phyloP scores from a whole-genome alignment of 202 grass and related monocot species.

The Panicum hallii region DNA sequence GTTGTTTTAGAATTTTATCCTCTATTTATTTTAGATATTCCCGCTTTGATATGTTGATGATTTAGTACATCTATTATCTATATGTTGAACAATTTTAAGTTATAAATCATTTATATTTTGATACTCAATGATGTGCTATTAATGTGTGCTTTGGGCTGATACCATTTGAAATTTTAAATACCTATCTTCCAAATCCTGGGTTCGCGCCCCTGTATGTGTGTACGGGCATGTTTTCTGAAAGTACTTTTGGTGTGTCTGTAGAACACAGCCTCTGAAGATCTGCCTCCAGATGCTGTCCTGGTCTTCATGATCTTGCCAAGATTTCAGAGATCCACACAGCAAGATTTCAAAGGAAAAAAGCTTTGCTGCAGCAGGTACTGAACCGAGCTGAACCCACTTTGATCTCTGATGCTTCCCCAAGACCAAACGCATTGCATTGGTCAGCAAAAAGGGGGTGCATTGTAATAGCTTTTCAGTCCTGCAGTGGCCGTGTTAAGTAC shows the following conservation, averaged over 20 bases:
- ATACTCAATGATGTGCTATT: too few relatives aligned
- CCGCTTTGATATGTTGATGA: too few relatives aligned
- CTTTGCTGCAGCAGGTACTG: background rate
- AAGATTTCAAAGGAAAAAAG: background rate
- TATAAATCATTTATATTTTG: too few relatives aligned
- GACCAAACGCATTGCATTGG: constrained; percentile 14
- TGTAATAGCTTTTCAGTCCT: background rate
- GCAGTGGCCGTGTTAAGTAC: constrained; percentile 19
- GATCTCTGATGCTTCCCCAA: background rate
- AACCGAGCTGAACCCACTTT: background rate
- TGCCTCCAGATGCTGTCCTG: background rate
- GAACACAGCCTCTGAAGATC: background rate
- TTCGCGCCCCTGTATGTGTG: too few relatives aligned
- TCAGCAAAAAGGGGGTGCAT: background rate
- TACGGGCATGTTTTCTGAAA: too few relatives aligned
- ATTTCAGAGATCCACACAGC: background rate
- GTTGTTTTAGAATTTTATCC: too few relatives aligned
- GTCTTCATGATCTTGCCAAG: background rate
- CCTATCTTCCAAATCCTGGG: too few relatives aligned
- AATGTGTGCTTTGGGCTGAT: too few relatives aligned
- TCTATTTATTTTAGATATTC: too few relatives aligned
- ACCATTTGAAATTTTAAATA: too few relatives aligned
- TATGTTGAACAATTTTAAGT: too few relatives aligned
- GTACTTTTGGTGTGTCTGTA: background rate
- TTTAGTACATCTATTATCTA: too few relatives aligned